These are phyloP conservation scores for Acmispon strigosus DNA, from an alignment of 306 rosid species.

Conservation along the genomic window DNA sequence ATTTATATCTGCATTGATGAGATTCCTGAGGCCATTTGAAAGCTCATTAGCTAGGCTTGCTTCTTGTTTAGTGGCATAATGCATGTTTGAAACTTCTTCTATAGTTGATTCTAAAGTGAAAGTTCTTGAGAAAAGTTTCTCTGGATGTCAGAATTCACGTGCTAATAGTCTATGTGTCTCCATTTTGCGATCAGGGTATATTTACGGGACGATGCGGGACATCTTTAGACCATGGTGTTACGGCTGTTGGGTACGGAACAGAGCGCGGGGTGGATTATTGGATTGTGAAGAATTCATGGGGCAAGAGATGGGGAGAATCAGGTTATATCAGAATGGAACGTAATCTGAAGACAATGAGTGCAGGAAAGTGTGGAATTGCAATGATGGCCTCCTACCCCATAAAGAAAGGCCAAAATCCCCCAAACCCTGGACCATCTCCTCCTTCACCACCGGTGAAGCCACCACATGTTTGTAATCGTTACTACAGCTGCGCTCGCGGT, in stretches of 20 bases:
- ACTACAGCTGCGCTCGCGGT: slow-evolving; percentile 44
- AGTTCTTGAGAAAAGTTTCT: no score
- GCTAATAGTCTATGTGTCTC: background rate
- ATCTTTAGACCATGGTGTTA: slow-evolving; percentile 71
- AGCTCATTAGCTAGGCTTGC: no score
- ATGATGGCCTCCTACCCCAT: slow-evolving; percentile 68
- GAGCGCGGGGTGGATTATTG: slow-evolving; percentile 66
- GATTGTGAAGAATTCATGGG: slow-evolving; percentile 90
- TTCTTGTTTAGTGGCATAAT: no score
- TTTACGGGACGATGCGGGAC: slow-evolving; percentile 72
- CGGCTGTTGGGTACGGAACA: slow-evolving; percentile 77
- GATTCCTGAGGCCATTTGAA: no score
- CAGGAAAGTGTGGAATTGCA: slow-evolving; percentile 78
- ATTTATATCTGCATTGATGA: background rate
- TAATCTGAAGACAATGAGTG: slow-evolving; percentile 20
- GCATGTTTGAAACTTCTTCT: no score
- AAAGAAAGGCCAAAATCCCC: slow-evolving; percentile 65
- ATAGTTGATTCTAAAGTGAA: no score
- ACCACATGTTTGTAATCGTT: slow-evolving; percentile 49
- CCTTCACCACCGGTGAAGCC: slow-evolving; percentile 50
- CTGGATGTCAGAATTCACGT: no score
- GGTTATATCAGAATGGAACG: slow-evolving; percentile 83
- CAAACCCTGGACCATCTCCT: slow-evolving; percentile 74
- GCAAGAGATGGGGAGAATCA: slow-evolving; percentile 67
- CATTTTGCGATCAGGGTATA: slow-evolving; percentile 51